Base-by-base conservation (phyloP, 768 basidiomycete species). In the Mycena galericulata region DNA sequence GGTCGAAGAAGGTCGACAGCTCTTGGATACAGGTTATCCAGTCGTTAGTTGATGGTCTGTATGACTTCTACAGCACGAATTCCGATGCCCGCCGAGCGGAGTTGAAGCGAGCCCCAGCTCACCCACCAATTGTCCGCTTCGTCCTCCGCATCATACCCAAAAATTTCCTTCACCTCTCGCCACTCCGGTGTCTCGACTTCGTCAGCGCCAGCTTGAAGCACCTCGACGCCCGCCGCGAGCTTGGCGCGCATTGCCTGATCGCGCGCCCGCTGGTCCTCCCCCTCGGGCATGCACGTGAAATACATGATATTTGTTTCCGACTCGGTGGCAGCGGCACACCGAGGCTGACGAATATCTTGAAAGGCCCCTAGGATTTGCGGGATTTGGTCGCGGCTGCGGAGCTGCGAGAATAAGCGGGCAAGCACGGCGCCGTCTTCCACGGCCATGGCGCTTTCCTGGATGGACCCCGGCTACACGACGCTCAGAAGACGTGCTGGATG, bases 361-460 rank as follows among this genome's bases (percentile, higher is more conserved):
- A 87, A 86, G 3, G 88, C 89, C 58, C 80, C 75, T 29, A 90
- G 79, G 73, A 90, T 84, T 4, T 76, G 77, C 0, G 76, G 72
- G 68, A 90, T 85, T 70, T 90, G 89, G n/a, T 86, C 83, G 45
- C 77, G 71, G 10, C 75, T 74, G 29, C 77, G 78, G 10, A 90
- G 78, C 68, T 87, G 87, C 6, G 87, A 86, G 79, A 91, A 90
- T 9, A 91, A 81, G 64, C 84, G 85, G 9, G 85, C 90, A 22
- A 91, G 79, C 24, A 88, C 84, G 14, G 87, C 88, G 2, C 86
- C 87, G 69, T 90, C 90, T 76, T 91, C 90, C n/a, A 91, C 74
- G 1, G 84, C 81, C 75, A 89, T 84, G 9, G 83, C 84, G 3
- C 76, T 79, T 9, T 80, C 79, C 72, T 90, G 88, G 26, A 84